These are phyloP conservation scores for Whalleya microplaca DNA, from an alignment of 2,329 filamentous ascomycete genomes.

Conservation along the genomic window DNA sequence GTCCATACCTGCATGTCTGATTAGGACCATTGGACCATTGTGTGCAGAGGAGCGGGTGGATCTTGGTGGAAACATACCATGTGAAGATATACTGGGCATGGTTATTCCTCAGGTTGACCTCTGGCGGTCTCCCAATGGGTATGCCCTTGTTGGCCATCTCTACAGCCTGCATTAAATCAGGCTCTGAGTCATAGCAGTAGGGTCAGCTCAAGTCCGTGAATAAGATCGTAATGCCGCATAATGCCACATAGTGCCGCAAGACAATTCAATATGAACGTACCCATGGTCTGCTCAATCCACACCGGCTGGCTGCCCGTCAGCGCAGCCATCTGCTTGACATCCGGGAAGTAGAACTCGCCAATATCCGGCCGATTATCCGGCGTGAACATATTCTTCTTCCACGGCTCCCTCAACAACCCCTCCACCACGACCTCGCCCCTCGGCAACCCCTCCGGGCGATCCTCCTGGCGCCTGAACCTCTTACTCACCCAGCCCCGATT, in stretches of 20 bases:
- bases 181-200: slow-evolving; percentile 54
- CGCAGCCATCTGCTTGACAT: slow-evolving; percentile 87
- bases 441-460: slow-evolving; percentile 69
- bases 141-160: slow-evolving; percentile 80
- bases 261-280: slow-evolving; percentile 49
- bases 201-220: slow-evolving; percentile 24
- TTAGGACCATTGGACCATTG: slow-evolving; percentile 10
- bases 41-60: neutral
- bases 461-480: slow-evolving; percentile 67
- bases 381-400: slow-evolving; percentile 98
- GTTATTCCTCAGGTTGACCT: slow-evolving; percentile 94
- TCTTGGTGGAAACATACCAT: slow-evolving; percentile 66
- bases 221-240: neutral
- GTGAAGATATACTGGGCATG: slow-evolving; percentile 99
- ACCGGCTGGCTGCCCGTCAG: slow-evolving; percentile 82
- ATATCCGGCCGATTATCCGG: slow-evolving; percentile 84
- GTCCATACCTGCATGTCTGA: slow-evolving; percentile 70
- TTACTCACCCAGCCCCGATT: slow-evolving; percentile 92
- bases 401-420: slow-evolving; percentile 84
- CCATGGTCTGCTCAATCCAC: slow-evolving; percentile 96
- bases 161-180: slow-evolving; percentile 76
- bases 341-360: slow-evolving; percentile 92
- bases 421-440: slow-evolving; percentile 75
- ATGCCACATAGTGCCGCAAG: neutral
- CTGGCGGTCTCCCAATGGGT: slow-evolving; percentile 83